These are phyloP conservation scores for Teratosphaeriaceae sp. DNA, from an alignment of 2,329 filamentous ascomycete genomes.

Conservation along the genomic window DNA sequence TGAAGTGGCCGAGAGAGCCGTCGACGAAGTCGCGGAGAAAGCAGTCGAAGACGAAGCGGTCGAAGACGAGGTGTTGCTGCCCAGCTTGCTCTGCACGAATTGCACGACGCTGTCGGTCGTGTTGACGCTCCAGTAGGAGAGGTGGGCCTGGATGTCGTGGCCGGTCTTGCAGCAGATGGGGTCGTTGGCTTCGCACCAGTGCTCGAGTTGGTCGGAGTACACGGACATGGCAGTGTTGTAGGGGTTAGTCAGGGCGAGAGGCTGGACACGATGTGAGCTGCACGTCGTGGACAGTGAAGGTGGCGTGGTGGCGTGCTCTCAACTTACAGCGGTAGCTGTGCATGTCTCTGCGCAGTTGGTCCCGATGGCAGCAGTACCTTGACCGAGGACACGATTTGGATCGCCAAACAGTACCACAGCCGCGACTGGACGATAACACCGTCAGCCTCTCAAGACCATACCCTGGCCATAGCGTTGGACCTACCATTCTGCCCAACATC, in stretches of 20 bases:
- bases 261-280: too few relatives aligned
- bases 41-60: too few relatives aligned
- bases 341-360: constrained; percentile 3
- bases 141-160: constrained; percentile 2
- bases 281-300: neutral
- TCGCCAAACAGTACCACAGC: constrained; percentile 3
- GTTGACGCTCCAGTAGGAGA: constrained; percentile 3
- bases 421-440: neutral
- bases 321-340: constrained; percentile 3
- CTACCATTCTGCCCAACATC: constrained; percentile 4
- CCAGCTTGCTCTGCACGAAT: constrained; percentile 4
- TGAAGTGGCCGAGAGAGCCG: too few relatives aligned
- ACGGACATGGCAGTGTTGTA: neutral
- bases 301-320: neutral
- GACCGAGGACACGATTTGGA: constrained; percentile 1
- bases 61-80: too few relatives aligned
- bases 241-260: neutral
- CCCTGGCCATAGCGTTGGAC: neutral
- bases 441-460: neutral
- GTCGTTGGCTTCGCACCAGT: constrained; percentile 4
- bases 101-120: constrained; percentile 2
- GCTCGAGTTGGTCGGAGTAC: constrained; percentile 1
- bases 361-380: constrained; percentile 3
- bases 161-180: constrained; percentile 5
- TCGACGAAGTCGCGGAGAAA: too few relatives aligned